Base-by-base conservation (phyloP, 148 eudicot species). In the Persicaria maculosa region DNA sequence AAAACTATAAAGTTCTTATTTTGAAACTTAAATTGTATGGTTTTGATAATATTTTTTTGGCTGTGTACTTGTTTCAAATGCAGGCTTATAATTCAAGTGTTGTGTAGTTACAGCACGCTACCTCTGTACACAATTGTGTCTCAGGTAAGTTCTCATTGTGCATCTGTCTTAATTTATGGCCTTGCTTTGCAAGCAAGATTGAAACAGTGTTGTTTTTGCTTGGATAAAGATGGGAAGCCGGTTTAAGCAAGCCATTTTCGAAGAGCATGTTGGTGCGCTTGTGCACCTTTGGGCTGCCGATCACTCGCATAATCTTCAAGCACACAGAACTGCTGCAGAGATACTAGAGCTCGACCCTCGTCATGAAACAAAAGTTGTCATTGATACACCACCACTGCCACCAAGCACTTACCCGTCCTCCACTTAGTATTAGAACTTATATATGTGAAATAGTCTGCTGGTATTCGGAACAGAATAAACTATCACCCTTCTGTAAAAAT, bases 41-140 rank as follows among this genome's bases (percentile, higher is more conserved):
- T 9, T 48, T 72, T 72, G 36, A 22, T 72, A 2, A 11, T 52
- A 31, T n/a, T 15, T 5, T 72, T 5, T 52, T 36, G 75, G 7
- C 12, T 71, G 15, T 71, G 43, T 12, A 7, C 62, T 57, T 40
- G 19, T 65, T 5, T 65, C 20, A 45, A 50, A 0, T 75, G 75
- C 85, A 84, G 86, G 86, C 80, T 81, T 31, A 80, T 84, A 50
- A 79, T 84, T 75, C 86, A 84, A 59, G 71, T 84, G 19, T 53
- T 84, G 1, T 81, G 84, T 72, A 79, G 86, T 79, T 81, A 84
- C 73, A 84, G 86, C 76, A 84, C 86, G 44, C 75, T 84, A 62
- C 86, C 86, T 14, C 80, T 84, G 6, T 84, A 79, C 52, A 82
- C 84, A 31, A 79, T 84, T 68, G 84, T 84, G 19, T 81, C 84